Conservation (phyloP, 257 asterid genomes). For the Anisodus acutangulus region DNA sequence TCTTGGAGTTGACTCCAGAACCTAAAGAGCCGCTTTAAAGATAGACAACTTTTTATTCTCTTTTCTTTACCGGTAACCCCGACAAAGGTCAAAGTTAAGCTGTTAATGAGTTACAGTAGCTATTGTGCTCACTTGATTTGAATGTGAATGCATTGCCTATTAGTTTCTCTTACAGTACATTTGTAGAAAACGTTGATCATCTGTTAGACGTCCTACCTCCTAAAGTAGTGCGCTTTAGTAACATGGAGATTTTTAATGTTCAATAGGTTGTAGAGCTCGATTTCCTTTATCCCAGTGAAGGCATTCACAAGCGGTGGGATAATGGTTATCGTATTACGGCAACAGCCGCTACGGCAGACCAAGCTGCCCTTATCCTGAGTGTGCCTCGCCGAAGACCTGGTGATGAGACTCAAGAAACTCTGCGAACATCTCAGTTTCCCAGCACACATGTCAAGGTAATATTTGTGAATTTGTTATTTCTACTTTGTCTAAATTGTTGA, state of each 20-base stretch:
- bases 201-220: background rate
- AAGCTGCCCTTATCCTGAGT: slow-evolving; percentile 56
- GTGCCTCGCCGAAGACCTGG: slow-evolving; percentile 46
- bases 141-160: background rate
- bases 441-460: slow-evolving; percentile 49
- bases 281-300: slow-evolving; percentile 58
- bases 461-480: background rate
- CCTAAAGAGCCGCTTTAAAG: background rate
- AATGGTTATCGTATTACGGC: slow-evolving; percentile 51
- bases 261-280: slow-evolving; percentile 57
- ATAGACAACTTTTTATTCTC: background rate
- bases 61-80: background rate
- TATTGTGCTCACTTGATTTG: background rate
- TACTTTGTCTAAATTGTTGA: background rate
- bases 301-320: slow-evolving; percentile 57
- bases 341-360: slow-evolving; percentile 54
- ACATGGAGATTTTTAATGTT: slow-evolving; percentile 12
- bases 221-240: background rate
- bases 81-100: background rate
- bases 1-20: slow-evolving; percentile 3
- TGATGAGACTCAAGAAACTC: slow-evolving; percentile 55
- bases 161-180: background rate
- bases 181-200: slow-evolving; percentile 8
- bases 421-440: slow-evolving; percentile 55
- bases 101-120: background rate